These are phyloP conservation scores for Phialophora macrospora DNA, from an alignment of 2,329 filamentous ascomycete species.

Conservation along the genomic window DNA sequence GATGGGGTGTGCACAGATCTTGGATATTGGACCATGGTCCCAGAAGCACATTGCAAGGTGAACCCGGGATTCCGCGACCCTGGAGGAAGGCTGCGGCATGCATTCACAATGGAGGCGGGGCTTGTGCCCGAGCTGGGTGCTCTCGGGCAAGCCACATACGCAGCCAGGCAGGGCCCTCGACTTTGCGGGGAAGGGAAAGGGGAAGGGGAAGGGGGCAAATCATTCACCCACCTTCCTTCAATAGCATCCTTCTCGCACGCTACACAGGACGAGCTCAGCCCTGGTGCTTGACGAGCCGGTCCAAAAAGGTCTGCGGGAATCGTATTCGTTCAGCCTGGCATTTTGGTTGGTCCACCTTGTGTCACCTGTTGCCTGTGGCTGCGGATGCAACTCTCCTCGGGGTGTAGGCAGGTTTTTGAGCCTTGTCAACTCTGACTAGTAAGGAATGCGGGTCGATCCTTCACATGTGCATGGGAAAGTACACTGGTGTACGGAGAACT, in stretches of 20 bases:
- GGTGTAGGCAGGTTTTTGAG: conserved; percentile 4
- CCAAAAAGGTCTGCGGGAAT: background rate
- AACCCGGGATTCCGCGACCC: conserved; percentile 1
- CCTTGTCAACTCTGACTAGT: conserved; percentile 6
- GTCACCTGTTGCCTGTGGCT: background rate
- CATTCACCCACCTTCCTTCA: background rate
- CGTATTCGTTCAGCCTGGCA: conserved; percentile 2
- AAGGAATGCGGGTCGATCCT: background rate
- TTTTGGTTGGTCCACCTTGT: background rate
- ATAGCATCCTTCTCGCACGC: background rate
- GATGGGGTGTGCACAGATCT: too few relatives aligned
- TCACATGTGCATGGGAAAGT: background rate
- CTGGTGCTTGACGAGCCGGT: background rate
- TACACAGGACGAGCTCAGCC: background rate
- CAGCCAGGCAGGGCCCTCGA: background rate
- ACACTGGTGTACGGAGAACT: background rate
- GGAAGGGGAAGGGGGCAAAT: background rate
- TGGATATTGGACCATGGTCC: background rate
- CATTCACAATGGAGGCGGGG: conserved; percentile 2
- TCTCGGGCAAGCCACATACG: background rate
- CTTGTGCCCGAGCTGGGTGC: background rate
- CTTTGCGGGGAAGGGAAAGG: background rate
- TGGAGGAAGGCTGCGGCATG: conserved; percentile 9
- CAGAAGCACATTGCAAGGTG: background rate
- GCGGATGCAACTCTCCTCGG: background rate